These are phyloP conservation scores for Scutellaria baicalensis DNA, from an alignment of 257 asterid species.

Conservation along the genomic window DNA sequence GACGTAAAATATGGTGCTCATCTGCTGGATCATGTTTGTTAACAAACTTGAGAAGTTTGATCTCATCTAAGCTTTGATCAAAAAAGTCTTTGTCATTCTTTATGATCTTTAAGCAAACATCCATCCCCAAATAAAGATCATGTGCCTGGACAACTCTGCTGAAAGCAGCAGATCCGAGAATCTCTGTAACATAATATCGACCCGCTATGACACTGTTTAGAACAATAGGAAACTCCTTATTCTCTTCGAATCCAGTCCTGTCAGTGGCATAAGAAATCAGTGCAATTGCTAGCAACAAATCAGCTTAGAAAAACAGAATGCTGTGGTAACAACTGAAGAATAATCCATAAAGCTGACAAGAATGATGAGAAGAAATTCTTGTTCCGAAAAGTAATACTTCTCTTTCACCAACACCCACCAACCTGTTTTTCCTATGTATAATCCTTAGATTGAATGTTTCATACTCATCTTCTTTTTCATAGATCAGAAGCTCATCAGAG, in stretches of 20 bases:
- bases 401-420: neutral
- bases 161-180: constrained; percentile 89
- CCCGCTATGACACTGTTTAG: constrained; percentile 64
- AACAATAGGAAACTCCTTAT: constrained; percentile 73
- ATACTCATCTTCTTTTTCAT: constrained; percentile 47
- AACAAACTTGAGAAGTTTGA: constrained; percentile 80
- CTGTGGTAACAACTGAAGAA: neutral
- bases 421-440: constrained; percentile 86
- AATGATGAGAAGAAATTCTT: neutral
- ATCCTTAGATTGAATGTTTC: constrained; percentile 65
- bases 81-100: constrained; percentile 87
- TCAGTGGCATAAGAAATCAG: constrained; percentile 26
- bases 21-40: constrained; percentile 83
- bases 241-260: constrained; percentile 95
- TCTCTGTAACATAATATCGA: constrained; percentile 61
- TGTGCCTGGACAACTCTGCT: constrained; percentile 86
- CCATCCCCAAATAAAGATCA: constrained; percentile 67
- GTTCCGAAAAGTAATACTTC: neutral
- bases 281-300: constrained; percentile 20
- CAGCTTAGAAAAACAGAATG: neutral
- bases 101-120: constrained; percentile 86
- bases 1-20: constrained; percentile 70
- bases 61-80: constrained; percentile 90
- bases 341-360: neutral
- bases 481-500: constrained; percentile 42